Evolutionary conservation across 768 basidiomycete species (phyloP).

Genomic region (Grammothele lineata): DNA sequence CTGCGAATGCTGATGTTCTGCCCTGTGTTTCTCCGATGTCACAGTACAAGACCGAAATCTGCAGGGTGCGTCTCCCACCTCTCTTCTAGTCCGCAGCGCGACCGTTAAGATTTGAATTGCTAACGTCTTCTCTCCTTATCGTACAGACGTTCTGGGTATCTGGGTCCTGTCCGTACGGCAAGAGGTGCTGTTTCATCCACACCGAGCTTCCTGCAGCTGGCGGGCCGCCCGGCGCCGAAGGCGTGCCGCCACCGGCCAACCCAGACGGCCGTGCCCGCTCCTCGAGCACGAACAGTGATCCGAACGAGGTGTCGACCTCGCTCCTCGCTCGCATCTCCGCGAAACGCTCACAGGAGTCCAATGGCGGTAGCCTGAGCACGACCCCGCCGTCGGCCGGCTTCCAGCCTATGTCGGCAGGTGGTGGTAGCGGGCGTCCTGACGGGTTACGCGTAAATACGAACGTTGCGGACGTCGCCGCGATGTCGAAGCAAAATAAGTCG

Average conservation of each 20-base stretch:
- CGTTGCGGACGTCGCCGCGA: constrained; percentile 45
- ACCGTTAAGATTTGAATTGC: background rate
- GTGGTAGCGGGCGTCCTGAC: constrained; percentile 49
- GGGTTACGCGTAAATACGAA: constrained; percentile 74
- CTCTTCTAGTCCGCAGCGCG: background rate
- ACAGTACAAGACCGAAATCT: constrained; percentile 93
- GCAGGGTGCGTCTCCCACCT: constrained; percentile 64
- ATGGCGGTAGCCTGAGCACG: constrained; percentile 29
- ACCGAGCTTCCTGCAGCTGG: constrained; percentile 75
- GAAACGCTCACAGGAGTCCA: constrained; percentile 55
- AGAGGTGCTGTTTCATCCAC: constrained; percentile 92
- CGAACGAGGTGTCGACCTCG: constrained; percentile 66
- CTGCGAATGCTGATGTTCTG: constrained; percentile 13
- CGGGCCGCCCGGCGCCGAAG: constrained; percentile 48
- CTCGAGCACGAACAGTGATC: constrained; percentile 72
- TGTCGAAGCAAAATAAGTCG: constrained; percentile 78
- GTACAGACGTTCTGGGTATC: constrained; percentile 88
- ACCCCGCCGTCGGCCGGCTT: constrained; percentile 44
- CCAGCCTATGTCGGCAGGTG: background rate
- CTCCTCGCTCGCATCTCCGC: constrained; percentile 73
- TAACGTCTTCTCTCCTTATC: constrained; percentile 2
- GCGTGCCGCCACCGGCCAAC: constrained; percentile 42
- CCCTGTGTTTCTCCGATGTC: constrained; percentile 13
- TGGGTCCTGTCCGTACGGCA: constrained; percentile 89
- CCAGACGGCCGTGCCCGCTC: constrained; percentile 61